Evolutionary conservation across 495 filamentous ascomycete species (phyloP), one percentile per base, ranked within the genome.

Genomic region (Daldinia vernicosa): DNA sequence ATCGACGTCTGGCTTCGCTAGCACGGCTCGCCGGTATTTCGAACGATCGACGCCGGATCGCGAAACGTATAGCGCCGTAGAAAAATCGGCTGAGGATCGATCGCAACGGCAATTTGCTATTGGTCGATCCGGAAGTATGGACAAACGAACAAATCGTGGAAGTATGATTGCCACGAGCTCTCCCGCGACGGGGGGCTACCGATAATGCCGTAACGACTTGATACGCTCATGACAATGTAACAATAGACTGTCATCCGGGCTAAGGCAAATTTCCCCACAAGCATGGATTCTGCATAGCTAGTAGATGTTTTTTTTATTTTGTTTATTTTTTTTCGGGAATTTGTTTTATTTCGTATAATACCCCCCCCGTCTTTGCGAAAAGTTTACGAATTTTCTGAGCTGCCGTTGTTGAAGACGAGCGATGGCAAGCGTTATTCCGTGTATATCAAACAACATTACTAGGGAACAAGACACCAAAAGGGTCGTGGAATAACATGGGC

Each of bases 31-130:
- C n/a, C 79, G 80, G 61, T 86, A 82, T 56, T 77, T 87, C 14
- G 86, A 87, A 28, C 77, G 82, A 56, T 64, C 79, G 12, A 81
- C 76, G 9, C 77, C 76, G 19, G 77, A 82, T 28, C 76, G 81
- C 39, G 84, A 83, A 24, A 69, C 70, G 33, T 79, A 67, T 47
- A 79, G 60, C 62, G 62, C 78, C 6, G 70, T 66, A 12, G 83
- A 83, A 45, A 81, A 74, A 67, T 45, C 78, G 5, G 75, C 68
- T 22, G 85, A 85, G 28, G 83, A 85, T 27, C 77, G 81, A 54
- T 75, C 70, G 1, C 73, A 71, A 28, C 78, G 83, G 6, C 80
- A 84, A 28, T 74, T 79, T 55, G 81, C 82, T 6, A 67, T 81
- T 17, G 69, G 77, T 62, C 79, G 83, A 47, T 74, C 76, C 19